Evolutionary conservation across 345 rosid genomes (phyloP), one percentile per base, ranked within the genome.

Genomic region (Melastoma malabathricum): DNA sequence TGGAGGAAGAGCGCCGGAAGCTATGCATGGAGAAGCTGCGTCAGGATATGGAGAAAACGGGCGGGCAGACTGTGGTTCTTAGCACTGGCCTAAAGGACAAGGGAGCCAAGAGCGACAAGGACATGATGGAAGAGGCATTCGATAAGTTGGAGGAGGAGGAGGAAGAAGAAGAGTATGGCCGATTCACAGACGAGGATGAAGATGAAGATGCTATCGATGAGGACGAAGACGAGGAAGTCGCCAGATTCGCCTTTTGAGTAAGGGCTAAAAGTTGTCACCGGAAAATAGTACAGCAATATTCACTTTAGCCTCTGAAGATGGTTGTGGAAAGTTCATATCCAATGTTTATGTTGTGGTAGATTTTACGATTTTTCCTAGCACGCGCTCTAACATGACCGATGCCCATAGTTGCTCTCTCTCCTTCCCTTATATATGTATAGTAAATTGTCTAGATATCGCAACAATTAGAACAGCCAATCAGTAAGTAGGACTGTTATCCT

Each of bases 1-100:
- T 63, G 39, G 67, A 63, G 51, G 67, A 63, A 51, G 61, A 56
- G 19, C 60, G 67, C 17, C 38, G 57, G 43, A 51, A 31, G 56
- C 50, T 46, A 1, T 51, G 57, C 53, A 57, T 56, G 61, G 67
- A 56, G 16, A 63, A 56, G 57, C 44, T 63, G 44, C 41, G 57
- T 52, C 56, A 56, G 61, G 67, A 63, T 47, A 63, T 63, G 67
- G 67, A 63, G 52, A 63, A 51, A 51, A 55, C 67, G 1, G 56
- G 67, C 13, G 67, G 67, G 50, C 57, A 63, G 48, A 45, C 67
- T 51, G 61, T 56, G 46, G 66, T 62, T 16, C 38, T 62, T 51
- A 56, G 61, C 52, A 63, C 67, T 0, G 56, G 57, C 23, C 31
- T 57, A 47, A 63, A 56, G 67, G 60, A 43, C 55, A 45, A 18